Evolutionary conservation across 208 protist genomes (phyloP).

Genomic region (Leishmania major): DNA sequence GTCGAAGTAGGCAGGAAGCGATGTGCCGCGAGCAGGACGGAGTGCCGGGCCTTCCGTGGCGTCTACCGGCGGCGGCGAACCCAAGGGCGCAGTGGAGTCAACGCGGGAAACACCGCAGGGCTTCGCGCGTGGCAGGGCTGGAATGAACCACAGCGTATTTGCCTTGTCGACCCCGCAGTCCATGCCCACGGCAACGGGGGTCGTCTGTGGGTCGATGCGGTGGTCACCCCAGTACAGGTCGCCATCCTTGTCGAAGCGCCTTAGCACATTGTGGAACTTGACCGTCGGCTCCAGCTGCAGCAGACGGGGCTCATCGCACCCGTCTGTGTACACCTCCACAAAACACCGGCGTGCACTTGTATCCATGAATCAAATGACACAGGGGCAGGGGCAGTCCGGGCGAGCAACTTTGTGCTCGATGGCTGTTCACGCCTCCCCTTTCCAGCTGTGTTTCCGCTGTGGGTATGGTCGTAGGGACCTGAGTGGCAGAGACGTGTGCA

Average conservation of each 20-base stretch:
- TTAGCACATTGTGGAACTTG: conserved; percentile 53
- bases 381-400: background rate
- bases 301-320: conserved; percentile 32
- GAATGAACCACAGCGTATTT: conserved; percentile 35
- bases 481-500: background rate
- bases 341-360: conserved; percentile 32
- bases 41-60: background rate
- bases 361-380: conserved; percentile 11
- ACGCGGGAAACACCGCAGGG: background rate
- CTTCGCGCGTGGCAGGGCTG: background rate
- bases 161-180: conserved; percentile 38
- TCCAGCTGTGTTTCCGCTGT: background rate
- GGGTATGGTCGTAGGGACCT: background rate
- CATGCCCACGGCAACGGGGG: conserved; percentile 41
- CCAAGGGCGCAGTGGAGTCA: conserved; percentile 9
- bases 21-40: conserved; percentile 3
- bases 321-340: conserved; percentile 33
- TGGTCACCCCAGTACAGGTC: conserved; percentile 42
- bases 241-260: conserved; percentile 23
- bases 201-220: conserved; percentile 28
- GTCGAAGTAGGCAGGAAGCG: conserved; percentile 18
- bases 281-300: conserved; percentile 52
- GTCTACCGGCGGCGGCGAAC: background rate
- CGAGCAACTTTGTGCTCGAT: background rate
- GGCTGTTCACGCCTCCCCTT: background rate